Evolutionary conservation across 2,329 filamentous ascomycete species (phyloP).

Genomic region (Claviceps capensis): DNA sequence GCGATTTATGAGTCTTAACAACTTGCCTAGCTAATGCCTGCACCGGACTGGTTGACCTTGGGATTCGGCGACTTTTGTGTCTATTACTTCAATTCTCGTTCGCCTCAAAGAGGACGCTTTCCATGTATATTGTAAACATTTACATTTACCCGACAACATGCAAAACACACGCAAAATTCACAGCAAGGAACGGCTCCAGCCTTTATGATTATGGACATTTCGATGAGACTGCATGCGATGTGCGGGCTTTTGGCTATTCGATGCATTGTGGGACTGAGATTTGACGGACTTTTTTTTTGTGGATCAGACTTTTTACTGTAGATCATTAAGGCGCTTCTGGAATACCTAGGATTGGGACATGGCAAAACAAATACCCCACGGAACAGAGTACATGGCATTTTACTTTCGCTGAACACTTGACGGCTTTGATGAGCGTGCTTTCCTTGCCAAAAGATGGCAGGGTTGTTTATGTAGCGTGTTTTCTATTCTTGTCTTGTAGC

Average conservation of each 20-base stretch:
- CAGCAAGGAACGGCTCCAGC: not conserved
- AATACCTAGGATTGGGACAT: not conserved
- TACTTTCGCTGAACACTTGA: not conserved
- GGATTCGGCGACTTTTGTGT: not conserved
- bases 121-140: not conserved
- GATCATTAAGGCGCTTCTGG: constrained; percentile 3
- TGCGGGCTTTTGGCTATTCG: too few species aligned
- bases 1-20: constrained; percentile 12
- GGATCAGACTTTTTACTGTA: not conserved
- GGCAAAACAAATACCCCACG: constrained; percentile 5
- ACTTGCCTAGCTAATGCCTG: constrained; percentile 1
- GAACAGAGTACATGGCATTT: constrained; percentile 3
- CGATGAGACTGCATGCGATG: too few species aligned
- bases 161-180: not conserved
- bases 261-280: not conserved
- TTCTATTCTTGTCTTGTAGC: too few species aligned
- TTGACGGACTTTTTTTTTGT: not conserved
- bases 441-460: too few species aligned
- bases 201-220: too few species aligned
- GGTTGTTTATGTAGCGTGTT: too few species aligned
- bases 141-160: not conserved
- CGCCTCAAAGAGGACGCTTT: not conserved
- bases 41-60: not conserved
- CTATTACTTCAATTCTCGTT: not conserved
- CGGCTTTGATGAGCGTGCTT: too few species aligned